Percentiles rank a stretch among this genome's conserved stretches.
Evolutionary conservation across 257 asterid genomes (phyloP).

Genomic region (Solanum clarkiae): DNA sequence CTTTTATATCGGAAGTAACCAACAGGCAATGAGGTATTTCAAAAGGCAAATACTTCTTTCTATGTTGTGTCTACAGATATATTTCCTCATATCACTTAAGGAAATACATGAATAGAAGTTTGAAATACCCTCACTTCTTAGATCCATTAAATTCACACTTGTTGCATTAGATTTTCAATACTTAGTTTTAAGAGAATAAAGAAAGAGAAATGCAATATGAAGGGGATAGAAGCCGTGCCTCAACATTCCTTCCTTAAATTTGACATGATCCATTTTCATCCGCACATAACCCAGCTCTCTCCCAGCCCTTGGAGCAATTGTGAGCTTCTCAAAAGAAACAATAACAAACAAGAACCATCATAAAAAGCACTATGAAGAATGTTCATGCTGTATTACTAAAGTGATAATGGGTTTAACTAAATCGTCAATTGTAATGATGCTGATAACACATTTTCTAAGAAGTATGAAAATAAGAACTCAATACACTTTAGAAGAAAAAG

Average conservation of each 20-base stretch:
- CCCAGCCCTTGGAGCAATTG: conserved; percentile 93
- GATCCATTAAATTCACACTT: neutral
- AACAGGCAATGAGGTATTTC: neutral
- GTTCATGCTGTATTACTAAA: neutral
- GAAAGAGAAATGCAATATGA: neutral
- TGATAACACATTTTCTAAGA: neutral
- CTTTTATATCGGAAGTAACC: neutral
- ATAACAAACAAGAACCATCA: neutral
- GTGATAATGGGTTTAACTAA: neutral
- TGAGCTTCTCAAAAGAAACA: conserved; percentile 35
- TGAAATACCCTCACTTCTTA: neutral
- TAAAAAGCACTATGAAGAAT: neutral
- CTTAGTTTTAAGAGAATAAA: neutral
- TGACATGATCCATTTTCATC: conserved; percentile 65
- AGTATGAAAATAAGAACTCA: neutral
- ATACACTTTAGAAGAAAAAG: neutral
- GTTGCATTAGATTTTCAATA: neutral
- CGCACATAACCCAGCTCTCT: conserved; percentile 83
- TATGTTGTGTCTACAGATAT: neutral
- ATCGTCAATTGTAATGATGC: neutral
- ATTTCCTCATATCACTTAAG: neutral
- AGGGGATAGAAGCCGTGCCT: conserved; percentile 29
- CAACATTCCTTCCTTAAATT: conserved; percentile 71
- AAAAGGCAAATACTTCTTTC: neutral
- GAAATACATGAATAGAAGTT: neutral